phyloP scores from a whole-genome alignment of 2,329 filamentous ascomycete species.

The Ophiostoma ips region DNA sequence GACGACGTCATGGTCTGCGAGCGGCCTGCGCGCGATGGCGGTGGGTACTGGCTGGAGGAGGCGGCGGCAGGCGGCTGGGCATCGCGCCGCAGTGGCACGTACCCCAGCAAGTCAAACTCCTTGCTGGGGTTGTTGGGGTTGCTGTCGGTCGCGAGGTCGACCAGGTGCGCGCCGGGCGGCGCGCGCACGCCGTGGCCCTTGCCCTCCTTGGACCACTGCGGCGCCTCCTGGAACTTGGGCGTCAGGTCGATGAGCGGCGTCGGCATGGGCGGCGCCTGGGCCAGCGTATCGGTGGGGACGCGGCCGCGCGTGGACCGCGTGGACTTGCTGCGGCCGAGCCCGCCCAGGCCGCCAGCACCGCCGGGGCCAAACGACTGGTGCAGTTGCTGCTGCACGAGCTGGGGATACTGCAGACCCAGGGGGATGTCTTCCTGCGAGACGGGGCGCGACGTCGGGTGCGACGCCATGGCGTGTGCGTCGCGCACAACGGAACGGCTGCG shows the following conservation, averaged over 20 bases:
- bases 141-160: conserved; percentile 29
- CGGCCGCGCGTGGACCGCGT: not conserved
- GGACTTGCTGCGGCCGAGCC: conserved; percentile 5
- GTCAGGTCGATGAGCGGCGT: conserved; percentile 58
- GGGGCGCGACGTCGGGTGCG: conserved; percentile 1
- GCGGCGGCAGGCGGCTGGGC: not conserved
- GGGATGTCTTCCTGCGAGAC: conserved; percentile 11
- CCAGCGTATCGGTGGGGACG: not conserved
- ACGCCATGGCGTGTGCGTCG: not conserved
- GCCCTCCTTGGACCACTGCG: conserved; percentile 39
- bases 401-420: conserved; percentile 8
- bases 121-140: not conserved
- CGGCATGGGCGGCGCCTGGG: conserved; percentile 16
- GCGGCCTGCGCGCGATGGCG: conserved; percentile 2
- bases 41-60: not conserved
- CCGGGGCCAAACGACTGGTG: conserved; percentile 1
- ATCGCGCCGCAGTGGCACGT: not conserved
- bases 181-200: conserved; percentile 35
- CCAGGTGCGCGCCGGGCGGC: conserved; percentile 28
- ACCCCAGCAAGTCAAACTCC: not conserved
- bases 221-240: conserved; percentile 48
- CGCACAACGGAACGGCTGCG: conserved; percentile 7
- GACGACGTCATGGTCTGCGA: conserved; percentile 13
- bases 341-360: too few relatives aligned
- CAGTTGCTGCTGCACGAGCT: conserved; percentile 5